Evolutionary conservation across 352 stramenopile genomes (phyloP), one percentile per base, ranked within the genome.

Genomic region (Thalassiosira ordinaria): DNA sequence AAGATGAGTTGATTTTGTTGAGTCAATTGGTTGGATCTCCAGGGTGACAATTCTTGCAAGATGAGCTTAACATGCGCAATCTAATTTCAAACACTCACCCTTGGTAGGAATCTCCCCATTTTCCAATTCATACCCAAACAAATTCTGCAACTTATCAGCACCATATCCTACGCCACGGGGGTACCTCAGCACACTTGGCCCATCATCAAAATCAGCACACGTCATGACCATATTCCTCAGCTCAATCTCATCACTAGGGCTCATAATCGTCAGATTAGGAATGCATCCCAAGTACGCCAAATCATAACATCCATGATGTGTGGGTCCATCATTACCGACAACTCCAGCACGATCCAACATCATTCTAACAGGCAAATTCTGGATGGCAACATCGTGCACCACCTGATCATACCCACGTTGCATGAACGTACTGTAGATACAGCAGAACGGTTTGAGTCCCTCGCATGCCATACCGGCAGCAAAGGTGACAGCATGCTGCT

Each of bases 401-500:
- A 97, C 90, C 87, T 96, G 90, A 87, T 97, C 93, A 74, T 96
- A 97, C 6, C 91, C 93, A 57, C 93, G 81, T 81, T 97, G 94
- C 91, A 97, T 89, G 73, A 97, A 97, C 27, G 94, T 96, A 11
- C 89, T 95, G 80, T 97, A 97, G 73, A 97, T 96, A 69, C 90
- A 95, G 57, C 85, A 90, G 79, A 96, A 96, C n/a, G 94, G 94
- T 67, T 96, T 96, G 9, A 97, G 63, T 18, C 94, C 94, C 84
- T 96, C 92, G 33, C 91, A 92, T 27, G 93, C 93, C 92, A 96
- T 95, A 62, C 93, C 94, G 0, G 94, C 93, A 20, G 90, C 93
- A 73, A 97, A 96, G n/a, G 92, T 96, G 6, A 97, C 94, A 16
- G 94, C 94, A 78, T 97, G 93, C 75, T 97, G 93, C 80, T 97